phyloP scores from a whole-genome alignment of 2,329 filamentous ascomycete genomes.

The Dothideomycetes sp. region DNA sequence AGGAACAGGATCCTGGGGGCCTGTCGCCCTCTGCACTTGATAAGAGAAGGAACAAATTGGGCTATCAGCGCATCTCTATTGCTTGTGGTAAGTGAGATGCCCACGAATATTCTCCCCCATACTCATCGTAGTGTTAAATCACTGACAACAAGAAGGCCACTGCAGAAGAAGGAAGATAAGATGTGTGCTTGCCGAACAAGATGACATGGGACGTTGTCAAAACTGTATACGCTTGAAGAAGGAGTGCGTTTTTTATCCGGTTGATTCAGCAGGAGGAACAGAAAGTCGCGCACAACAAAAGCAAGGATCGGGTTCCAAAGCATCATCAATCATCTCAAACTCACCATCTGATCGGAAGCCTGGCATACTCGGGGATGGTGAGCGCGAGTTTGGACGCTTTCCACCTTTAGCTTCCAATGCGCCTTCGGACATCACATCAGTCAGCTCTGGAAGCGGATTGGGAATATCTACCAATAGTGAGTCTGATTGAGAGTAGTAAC shows the following conservation, averaged over 20 bases:
- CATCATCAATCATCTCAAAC: constrained; percentile 10
- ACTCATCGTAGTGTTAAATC: constrained; percentile 12
- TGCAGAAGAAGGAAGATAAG: constrained; percentile 89
- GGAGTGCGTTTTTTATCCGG: constrained; percentile 84
- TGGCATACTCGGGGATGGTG: constrained; percentile 4
- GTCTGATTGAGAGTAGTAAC: too few species aligned
- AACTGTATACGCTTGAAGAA: constrained; percentile 94
- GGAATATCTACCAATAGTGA: constrained; percentile 7
- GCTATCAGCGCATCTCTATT: constrained; percentile 89
- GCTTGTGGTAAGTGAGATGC: constrained; percentile 75
- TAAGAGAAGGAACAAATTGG: constrained; percentile 64
- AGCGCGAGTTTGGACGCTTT: constrained; percentile 11
- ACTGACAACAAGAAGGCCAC: constrained; percentile 50
- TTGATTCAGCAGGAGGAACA: constrained; percentile 58
- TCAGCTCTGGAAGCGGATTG: constrained; percentile 10
- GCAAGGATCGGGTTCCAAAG: constrained; percentile 7
- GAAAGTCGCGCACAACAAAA: constrained; percentile 34
- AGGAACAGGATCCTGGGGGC: constrained; percentile 1
- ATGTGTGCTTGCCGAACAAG: constrained; percentile 67
- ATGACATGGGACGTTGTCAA: constrained; percentile 65
- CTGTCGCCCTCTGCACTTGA: constrained; percentile 4
- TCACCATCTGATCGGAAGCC: constrained; percentile 9
- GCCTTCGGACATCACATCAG: constrained; percentile 10
- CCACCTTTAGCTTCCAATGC: constrained; percentile 13
- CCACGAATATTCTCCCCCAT: too few species aligned